Base-by-base conservation (phyloP, 129 eudicot genomes). In the Cynara cardunculus region DNA sequence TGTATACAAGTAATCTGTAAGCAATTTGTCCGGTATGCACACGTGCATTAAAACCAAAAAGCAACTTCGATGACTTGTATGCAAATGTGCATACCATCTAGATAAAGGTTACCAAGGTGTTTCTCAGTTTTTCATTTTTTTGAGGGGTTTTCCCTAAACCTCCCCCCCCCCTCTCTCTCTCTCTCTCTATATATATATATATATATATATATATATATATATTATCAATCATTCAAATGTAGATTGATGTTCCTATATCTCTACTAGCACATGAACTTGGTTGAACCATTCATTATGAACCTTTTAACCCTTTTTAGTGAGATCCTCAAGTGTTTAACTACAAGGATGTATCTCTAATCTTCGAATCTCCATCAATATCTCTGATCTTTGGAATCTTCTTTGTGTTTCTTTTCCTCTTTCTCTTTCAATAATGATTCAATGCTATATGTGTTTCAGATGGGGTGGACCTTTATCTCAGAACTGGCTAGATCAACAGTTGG, bases 401-500 rank as follows among this genome's bases (percentile, higher is more conserved):
- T 34, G 9, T 34, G 9, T 34, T 34, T 6, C 39, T 34, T 34
- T 34, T 34, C 39, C 9, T 32, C 37, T 1, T 32, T 34, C 39
- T 34, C 39, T 34, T 34, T 5, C 39, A 9, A 1, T 34, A 34
- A 7, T 34, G 7, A 34, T 34, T 0, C 39, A 34, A 5, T 34
- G 39, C 39, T 6, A 34, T 34, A 2, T 34, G 31, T 74, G 83
- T 64, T 69, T 69, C 92, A 95, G 99, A 82, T 95, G 99, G 99
- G 99, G 99, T 73, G 99, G 99, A 22, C 97, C 99, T 30, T 83
- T 95, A 82, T 87, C 97, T 66, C 97, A 95, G 76, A 90, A 90
- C 82, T 95, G 99, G 97, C 85, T 90, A 46, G 89, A 90, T 80
- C 86, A 92, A 59, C 99, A 95, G 76, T 72, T 92, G 81, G 75